Conservation (phyloP, 2,329 filamentous ascomycete genomes). For the Trichoderma breve region DNA sequence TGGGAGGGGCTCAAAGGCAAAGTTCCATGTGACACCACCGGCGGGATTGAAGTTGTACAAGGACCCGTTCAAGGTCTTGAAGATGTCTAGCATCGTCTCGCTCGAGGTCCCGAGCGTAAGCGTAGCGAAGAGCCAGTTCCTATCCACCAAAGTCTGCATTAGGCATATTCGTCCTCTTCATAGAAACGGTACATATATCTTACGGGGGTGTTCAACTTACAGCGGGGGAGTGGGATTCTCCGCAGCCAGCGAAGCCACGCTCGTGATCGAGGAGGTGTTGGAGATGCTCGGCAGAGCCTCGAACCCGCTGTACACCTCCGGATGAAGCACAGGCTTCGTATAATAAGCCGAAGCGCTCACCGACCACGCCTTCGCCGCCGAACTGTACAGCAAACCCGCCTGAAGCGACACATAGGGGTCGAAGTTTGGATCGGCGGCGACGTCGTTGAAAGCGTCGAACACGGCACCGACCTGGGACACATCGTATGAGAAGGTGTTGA, state of each 20-base stretch:
- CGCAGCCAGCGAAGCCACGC: neutral
- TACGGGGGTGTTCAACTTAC: neutral
- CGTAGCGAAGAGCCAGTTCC: conserved; percentile 9
- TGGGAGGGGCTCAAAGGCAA: conserved; percentile 6
- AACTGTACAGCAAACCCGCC: conserved; percentile 24
- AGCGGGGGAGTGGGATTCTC: conserved; percentile 2
- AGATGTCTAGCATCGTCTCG: conserved; percentile 3
- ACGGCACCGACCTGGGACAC: conserved; percentile 23
- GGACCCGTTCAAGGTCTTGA: neutral
- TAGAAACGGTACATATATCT: neutral
- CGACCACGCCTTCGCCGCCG: conserved; percentile 19
- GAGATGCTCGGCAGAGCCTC: neutral
- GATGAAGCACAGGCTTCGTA: conserved; percentile 20
- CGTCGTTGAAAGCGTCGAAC: conserved; percentile 25
- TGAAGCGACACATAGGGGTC: conserved; percentile 28
- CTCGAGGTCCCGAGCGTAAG: neutral
- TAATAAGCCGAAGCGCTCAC: conserved; percentile 23
- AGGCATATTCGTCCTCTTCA: neutral
- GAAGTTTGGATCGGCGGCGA: conserved; percentile 21
- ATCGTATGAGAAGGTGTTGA: conserved; percentile 34
- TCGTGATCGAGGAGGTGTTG: neutral
- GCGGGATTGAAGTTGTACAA: conserved; percentile 7
- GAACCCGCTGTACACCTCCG: neutral
- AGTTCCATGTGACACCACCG: neutral
- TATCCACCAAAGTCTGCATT: neutral